phyloP scores from a whole-genome alignment of 2,329 filamentous ascomycete genomes.

The Diaporthe nobilis region DNA sequence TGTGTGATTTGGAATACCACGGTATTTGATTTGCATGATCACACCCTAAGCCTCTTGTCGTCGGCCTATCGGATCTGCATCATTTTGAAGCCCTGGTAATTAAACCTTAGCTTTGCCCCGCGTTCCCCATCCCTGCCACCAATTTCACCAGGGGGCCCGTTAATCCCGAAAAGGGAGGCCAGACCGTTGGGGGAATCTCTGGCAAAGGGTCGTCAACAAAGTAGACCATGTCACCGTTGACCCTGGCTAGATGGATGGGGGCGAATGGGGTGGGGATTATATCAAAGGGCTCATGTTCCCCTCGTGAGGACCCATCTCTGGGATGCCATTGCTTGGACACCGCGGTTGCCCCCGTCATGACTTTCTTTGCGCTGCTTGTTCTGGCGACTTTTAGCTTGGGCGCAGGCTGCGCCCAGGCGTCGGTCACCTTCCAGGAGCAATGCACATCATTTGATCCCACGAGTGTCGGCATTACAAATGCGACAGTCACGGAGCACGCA shows the following conservation, averaged over 20 bases:
- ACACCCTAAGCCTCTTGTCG: background rate
- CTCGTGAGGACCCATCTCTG: background rate
- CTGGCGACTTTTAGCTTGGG: background rate
- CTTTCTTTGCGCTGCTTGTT: background rate
- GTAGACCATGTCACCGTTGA: background rate
- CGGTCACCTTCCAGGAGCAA: conserved; percentile 11
- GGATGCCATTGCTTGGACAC: background rate
- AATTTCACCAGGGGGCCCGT: background rate
- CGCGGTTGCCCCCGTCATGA: background rate
- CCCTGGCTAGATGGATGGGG: background rate
- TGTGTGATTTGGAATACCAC: too few relatives aligned
- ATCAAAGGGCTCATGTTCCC: background rate
- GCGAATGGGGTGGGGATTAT: conserved; percentile 6
- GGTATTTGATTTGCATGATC: too few relatives aligned
- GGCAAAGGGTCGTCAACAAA: background rate
- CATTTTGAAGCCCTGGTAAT: background rate
- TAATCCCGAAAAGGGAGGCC: background rate
- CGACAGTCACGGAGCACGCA: conserved; percentile 33
- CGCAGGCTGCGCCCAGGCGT: background rate
- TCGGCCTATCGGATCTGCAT: background rate
- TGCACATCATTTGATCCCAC: conserved; percentile 21
- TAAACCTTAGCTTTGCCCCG: conserved; percentile 16
- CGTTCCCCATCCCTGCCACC: background rate
- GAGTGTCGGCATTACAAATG: conserved; percentile 22
- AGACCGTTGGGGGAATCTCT: background rate